phyloP scores from a whole-genome alignment of 2,329 filamentous ascomycete genomes.

The Trichoderma afroharzianum region DNA sequence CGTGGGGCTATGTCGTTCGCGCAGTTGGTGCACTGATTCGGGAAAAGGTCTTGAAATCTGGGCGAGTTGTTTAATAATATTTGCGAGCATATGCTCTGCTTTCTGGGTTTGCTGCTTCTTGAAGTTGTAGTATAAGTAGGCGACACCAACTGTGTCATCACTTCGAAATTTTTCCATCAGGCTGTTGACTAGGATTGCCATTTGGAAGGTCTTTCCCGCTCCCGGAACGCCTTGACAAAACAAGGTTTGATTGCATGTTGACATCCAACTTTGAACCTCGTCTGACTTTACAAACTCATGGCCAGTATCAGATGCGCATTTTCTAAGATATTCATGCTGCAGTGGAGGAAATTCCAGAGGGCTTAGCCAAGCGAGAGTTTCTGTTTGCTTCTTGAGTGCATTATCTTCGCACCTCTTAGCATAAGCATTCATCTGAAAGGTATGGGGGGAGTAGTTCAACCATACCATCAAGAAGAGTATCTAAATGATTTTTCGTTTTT shows the following conservation, averaged over 20 bases:
- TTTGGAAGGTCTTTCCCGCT: not conserved
- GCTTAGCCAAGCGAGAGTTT: not conserved
- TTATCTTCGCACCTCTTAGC: not conserved
- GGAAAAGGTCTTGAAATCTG: not conserved
- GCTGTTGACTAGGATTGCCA: not conserved
- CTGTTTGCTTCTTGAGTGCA: not conserved
- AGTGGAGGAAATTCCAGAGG: not conserved
- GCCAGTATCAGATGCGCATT: not conserved
- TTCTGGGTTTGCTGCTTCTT: not conserved
- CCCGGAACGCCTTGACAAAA: not conserved
- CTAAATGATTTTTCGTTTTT: not conserved
- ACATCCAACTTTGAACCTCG: not conserved
- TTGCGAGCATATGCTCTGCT: not conserved
- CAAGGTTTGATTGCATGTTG: not conserved
- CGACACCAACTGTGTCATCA: not conserved
- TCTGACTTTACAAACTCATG: not conserved
- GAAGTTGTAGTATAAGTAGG: not conserved
- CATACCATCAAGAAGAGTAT: not conserved
- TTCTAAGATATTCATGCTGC: not conserved
- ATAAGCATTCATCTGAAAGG: no score
- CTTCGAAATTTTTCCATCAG: not conserved
- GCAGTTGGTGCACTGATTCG: not conserved
- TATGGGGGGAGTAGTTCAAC: no score
- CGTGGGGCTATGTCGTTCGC: not conserved
- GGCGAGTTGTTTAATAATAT: not conserved